phyloP scores from a whole-genome alignment of 2,329 filamentous ascomycete species.

The Arthrobotrys pseudoclavata region DNA sequence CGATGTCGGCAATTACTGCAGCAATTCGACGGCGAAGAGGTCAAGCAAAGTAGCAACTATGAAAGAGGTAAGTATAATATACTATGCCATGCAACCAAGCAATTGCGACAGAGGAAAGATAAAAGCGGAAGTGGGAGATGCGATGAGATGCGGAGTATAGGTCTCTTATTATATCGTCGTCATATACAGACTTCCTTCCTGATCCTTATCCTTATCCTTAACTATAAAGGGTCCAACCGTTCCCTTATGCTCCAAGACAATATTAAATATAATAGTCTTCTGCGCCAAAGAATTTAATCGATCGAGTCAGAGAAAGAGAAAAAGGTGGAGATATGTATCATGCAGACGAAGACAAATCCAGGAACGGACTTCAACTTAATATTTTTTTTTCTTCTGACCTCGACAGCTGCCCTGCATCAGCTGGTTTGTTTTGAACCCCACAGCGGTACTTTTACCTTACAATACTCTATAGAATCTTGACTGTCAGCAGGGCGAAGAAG shows the following conservation, averaged over 20 bases:
- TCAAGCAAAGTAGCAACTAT: not conserved
- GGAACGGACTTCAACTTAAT: slow-evolving; percentile 30
- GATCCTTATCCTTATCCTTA: not conserved
- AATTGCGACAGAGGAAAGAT: not conserved
- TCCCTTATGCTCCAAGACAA: not conserved
- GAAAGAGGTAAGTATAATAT: not conserved
- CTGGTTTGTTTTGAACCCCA: slow-evolving; percentile 49
- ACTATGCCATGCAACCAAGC: not conserved
- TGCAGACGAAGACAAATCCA: slow-evolving; percentile 1
- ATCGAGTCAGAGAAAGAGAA: not conserved
- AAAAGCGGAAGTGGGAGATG: not conserved
- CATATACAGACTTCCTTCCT: not conserved
- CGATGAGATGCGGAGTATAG: slow-evolving; percentile 9
- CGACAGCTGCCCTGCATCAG: slow-evolving; percentile 55
- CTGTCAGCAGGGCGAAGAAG: slow-evolving; percentile 38
- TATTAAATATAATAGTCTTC: not conserved
- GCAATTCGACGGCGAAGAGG: not conserved
- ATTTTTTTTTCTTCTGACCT: slow-evolving; percentile 27
- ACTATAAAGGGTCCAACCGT: not conserved
- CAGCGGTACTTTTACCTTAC: not conserved
- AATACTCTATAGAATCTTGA: not conserved
- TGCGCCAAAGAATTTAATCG: not conserved
- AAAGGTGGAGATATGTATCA: slow-evolving; percentile 12
- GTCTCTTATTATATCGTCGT: slow-evolving; percentile 13
- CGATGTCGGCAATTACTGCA: not conserved